Evolutionary conservation across 73 alveolate species (phyloP), one percentile per base, ranked within the genome.

Genomic region (Paraurostyla sp.): DNA sequence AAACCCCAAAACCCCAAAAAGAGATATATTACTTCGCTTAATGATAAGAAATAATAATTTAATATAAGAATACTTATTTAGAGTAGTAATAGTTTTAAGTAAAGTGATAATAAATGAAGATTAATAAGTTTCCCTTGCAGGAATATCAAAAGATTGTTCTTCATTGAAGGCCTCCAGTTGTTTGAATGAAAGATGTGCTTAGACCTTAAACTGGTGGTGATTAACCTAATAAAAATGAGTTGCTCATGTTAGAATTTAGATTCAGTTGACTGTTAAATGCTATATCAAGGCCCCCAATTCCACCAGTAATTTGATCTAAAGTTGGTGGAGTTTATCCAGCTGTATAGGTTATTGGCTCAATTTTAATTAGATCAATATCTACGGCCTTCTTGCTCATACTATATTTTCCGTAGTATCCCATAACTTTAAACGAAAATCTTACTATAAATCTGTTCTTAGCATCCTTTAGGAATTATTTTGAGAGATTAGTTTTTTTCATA

Each of bases 321-420:
- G 78, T 60, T 18, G 84, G 41, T 69, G 20, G 40, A 16, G 84
- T 38, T 9, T 38, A 35, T 7, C 62, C 62, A 3, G 33, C 18
- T 38, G 29, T 7, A 32, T 9, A 69, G 36, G 16, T n/a, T 2
- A 69, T 41, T 3, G 87, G 87, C 51, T 75, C 87, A 48, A 75
- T 75, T 75, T 88, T 88, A 25, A 87, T 57, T 48, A 92, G 57
- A 20, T 92, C 91, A n/a, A 94, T 88, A 18, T 94, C 98, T 6
- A 92, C 95, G 30, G 98, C 98, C 59, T 94, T 94, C 36, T 90
- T 88, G 60, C 95, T 83, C 68, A 40, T 48, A 83, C 91, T 92
- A 80, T 94, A 94, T 54, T 94, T 94, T 25, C 98, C 98, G 63
- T 92, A 85, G 90, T 94, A 94, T 6, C 50, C 90, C 92, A 92